phyloP scores from a whole-genome alignment of 495 filamentous ascomycete genomes.

The Zalerion maritima region DNA sequence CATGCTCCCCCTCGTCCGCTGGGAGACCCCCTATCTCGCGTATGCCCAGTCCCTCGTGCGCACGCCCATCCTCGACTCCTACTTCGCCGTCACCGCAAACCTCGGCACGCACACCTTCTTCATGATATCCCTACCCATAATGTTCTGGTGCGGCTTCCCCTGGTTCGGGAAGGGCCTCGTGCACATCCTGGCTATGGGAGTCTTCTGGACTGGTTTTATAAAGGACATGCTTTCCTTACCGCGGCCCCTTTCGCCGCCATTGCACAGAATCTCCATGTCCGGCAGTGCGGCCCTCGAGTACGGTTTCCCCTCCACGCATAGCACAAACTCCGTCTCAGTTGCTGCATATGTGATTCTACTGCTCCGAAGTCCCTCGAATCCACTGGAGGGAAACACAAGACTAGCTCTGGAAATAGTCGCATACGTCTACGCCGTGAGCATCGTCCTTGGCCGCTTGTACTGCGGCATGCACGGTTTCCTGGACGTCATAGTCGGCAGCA shows the following conservation, averaged over 20 bases:
- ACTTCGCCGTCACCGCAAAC: conserved; percentile 93
- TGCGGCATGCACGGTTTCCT: conserved; percentile 98
- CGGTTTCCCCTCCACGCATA: conserved; percentile 93
- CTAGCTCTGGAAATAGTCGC: conserved; percentile 47
- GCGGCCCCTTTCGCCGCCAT: conserved; percentile 78
- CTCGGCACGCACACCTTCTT: conserved; percentile 98
- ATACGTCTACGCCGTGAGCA: conserved; percentile 79
- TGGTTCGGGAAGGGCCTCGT: conserved; percentile 71
- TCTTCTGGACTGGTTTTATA: conserved; percentile 85
- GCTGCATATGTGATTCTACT: conserved; percentile 65
- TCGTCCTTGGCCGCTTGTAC: conserved; percentile 79
- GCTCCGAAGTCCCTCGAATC: conserved; percentile 40
- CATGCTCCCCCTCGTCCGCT: conserved; percentile 75
- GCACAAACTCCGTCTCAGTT: conserved; percentile 91
- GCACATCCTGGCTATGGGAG: conserved; percentile 73
- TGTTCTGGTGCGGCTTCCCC: conserved; percentile 89
- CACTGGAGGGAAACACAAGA: conserved; percentile 34
- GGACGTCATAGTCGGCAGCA: conserved; percentile 66
- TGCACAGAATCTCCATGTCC: conserved; percentile 93
- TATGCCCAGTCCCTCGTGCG: conserved; percentile 63
- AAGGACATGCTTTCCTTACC: conserved; percentile 95
- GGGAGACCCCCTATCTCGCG: conserved; percentile 91
- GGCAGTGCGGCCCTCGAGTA: conserved; percentile 90
- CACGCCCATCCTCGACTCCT: conserved; percentile 74
- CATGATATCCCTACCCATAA: conserved; percentile 81